Percentiles rank a stretch among this genome's conserved stretches.
Evolutionary conservation across 2,329 filamentous ascomycete genomes (phyloP).

Genomic region (Stemphylium vesicarium): DNA sequence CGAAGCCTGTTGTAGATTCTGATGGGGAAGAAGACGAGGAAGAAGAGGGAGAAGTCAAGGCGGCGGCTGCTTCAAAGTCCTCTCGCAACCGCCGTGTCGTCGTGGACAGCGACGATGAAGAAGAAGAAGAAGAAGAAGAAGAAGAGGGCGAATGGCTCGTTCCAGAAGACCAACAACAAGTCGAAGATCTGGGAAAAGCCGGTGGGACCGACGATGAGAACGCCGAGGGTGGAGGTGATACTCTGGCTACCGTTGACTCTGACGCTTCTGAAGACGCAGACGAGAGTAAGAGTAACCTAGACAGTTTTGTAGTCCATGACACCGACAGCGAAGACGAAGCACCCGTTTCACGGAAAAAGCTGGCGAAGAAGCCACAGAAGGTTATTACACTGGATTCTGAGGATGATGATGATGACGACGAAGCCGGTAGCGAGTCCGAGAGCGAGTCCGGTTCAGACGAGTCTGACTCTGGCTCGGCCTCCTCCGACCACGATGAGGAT

Average conservation of each 20-base stretch:
- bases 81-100: slow-evolving; percentile 54
- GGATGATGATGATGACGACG: slow-evolving; percentile 41
- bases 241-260: slow-evolving; percentile 74
- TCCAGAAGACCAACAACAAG: slow-evolving; percentile 67
- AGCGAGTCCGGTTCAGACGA: slow-evolving; percentile 47
- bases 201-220: slow-evolving; percentile 89
- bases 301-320: slow-evolving; percentile 47
- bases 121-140: slow-evolving; percentile 68
- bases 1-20: slow-evolving; percentile 34
- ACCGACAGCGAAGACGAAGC: slow-evolving; percentile 50
- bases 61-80: slow-evolving; percentile 19
- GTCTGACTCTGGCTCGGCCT: background rate
- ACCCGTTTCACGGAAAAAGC: slow-evolving; percentile 34
- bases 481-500: slow-evolving; percentile 27
- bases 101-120: slow-evolving; percentile 70
- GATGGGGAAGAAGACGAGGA: slow-evolving; percentile 36
- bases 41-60: slow-evolving; percentile 21
- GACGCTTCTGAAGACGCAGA: slow-evolving; percentile 66
- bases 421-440: slow-evolving; percentile 48
- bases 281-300: slow-evolving; percentile 46
- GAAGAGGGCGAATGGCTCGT: slow-evolving; percentile 80
- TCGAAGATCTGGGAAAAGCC: slow-evolving; percentile 71
- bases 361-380: slow-evolving; percentile 51
- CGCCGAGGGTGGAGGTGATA: slow-evolving; percentile 84
- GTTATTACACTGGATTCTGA: slow-evolving; percentile 62